phyloP scores from a whole-genome alignment of 2,329 filamentous ascomycete species.

The Emergomyces africanus region DNA sequence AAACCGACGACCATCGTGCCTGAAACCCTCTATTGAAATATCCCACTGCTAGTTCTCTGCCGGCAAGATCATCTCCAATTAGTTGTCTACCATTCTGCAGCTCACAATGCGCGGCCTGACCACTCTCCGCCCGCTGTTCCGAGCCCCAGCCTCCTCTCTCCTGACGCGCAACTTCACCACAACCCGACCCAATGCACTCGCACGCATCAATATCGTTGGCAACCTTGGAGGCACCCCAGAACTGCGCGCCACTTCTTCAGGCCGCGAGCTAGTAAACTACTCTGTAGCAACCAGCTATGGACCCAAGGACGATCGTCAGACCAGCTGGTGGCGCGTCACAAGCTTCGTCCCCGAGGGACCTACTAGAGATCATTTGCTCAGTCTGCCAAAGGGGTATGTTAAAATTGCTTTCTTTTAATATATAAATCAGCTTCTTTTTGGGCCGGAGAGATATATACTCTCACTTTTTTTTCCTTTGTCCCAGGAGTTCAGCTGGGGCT shows the following conservation, averaged over 20 bases:
- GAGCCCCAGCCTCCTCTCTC: constrained; percentile 30
- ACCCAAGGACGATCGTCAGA: constrained; percentile 54
- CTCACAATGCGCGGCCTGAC: constrained; percentile 32
- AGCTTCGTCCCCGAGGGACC: constrained; percentile 57
- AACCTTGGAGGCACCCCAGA: constrained; percentile 73
- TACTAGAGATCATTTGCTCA: constrained; percentile 57
- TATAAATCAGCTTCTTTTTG: neutral
- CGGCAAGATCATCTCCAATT: neutral
- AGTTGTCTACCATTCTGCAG: constrained; percentile 1
- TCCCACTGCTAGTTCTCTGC: neutral
- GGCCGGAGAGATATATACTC: neutral
- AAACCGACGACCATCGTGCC: neutral
- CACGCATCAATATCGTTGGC: constrained; percentile 77
- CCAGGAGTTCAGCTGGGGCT: neutral
- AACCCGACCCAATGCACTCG: constrained; percentile 48
- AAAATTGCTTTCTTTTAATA: constrained; percentile 1
- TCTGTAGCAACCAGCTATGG: constrained; percentile 58
- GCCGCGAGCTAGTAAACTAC: constrained; percentile 65
- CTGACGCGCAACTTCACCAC: constrained; percentile 61
- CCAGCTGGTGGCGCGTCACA: constrained; percentile 74
- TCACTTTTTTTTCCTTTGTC: too few species aligned
- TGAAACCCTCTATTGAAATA: neutral
- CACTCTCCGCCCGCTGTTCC: constrained; percentile 38
- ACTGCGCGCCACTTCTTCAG: constrained; percentile 53
- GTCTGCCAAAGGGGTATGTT: constrained; percentile 73